Evolutionary conservation across 1,139 yeast species (phyloP).

Genomic region (Blastobotrys indianensis): DNA sequence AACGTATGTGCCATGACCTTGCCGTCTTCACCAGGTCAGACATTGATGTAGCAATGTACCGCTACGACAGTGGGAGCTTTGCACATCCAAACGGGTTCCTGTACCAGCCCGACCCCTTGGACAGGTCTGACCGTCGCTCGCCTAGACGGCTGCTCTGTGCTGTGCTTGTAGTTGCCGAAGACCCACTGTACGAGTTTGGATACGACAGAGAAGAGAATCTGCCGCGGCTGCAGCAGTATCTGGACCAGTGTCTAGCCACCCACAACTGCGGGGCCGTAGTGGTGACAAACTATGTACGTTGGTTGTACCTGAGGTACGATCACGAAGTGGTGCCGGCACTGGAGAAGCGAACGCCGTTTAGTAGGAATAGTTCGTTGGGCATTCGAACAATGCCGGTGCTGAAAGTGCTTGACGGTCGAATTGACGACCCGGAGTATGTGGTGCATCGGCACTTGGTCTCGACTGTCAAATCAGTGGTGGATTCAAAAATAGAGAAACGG

Average conservation of each 20-base stretch:
- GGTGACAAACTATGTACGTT: constrained; percentile 5
- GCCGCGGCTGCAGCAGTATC: background rate
- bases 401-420: background rate
- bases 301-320: constrained; percentile 3
- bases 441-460: constrained; percentile 7
- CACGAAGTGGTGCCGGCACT: background rate
- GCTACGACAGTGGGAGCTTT: constrained; percentile 5
- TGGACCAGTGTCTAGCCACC: background rate
- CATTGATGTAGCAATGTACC: constrained; percentile 1
- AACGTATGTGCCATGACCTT: constrained; percentile 1
- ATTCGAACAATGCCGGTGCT: background rate
- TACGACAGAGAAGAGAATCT: background rate
- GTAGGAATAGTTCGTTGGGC: background rate
- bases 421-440: constrained; percentile 4
- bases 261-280: constrained; percentile 3
- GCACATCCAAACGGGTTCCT: constrained; percentile 4
- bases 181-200: constrained; percentile 2
- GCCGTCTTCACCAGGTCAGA: background rate
- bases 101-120: background rate
- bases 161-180: constrained; percentile 4
- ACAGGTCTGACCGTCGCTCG: background rate
- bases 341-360: background rate
- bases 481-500: too few relatives aligned
- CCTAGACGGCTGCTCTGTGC: constrained; percentile 1
- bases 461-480: background rate